These are phyloP conservation scores for Erythrobasidium hasegawianum DNA, from an alignment of 1,284 basidiomycete species.

Conservation along the genomic window DNA sequence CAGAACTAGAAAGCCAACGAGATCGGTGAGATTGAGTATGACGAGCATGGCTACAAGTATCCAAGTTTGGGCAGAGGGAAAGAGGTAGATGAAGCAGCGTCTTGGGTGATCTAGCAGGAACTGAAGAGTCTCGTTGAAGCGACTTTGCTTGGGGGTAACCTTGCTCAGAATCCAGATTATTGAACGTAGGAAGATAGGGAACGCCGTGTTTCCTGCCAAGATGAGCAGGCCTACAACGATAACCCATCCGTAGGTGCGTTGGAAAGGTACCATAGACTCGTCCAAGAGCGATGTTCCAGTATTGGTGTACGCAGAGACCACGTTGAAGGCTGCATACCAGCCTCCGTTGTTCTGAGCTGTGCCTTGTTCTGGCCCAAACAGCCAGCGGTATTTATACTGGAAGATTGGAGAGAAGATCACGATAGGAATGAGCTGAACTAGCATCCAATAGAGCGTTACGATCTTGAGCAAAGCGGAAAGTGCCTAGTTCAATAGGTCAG, in stretches of 20 bases:
- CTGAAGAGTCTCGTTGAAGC: constrained; percentile 71
- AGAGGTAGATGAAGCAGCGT: constrained; percentile 87
- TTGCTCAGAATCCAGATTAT: constrained; percentile 64
- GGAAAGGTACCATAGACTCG: constrained; percentile 28
- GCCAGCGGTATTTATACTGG: constrained; percentile 50
- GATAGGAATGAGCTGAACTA: constrained; percentile 63
- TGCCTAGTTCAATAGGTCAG: constrained; percentile 42
- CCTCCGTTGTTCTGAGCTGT: not conserved
- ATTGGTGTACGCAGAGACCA: constrained; percentile 61
- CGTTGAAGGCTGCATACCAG: constrained; percentile 84
- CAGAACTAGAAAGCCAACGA: constrained; percentile 80
- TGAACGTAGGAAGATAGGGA: constrained; percentile 35
- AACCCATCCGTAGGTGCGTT: constrained; percentile 55
- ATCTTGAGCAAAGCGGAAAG: constrained; percentile 44
- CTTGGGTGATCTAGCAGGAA: constrained; percentile 96
- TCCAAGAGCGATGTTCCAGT: constrained; percentile 59
- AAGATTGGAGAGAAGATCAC: constrained; percentile 63
- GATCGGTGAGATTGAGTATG: constrained; percentile 60
- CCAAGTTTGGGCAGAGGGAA: constrained; percentile 62
- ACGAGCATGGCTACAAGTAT: constrained; percentile 32
- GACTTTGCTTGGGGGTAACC: constrained; percentile 56
- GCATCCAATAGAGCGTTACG: constrained; percentile 60
- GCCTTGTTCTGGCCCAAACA: constrained; percentile 25
- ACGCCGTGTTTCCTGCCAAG: constrained; percentile 76
- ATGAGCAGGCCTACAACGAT: constrained; percentile 62